Evolutionary conservation across 2,329 filamentous ascomycete species (phyloP), one percentile per base, ranked within the genome.

Genomic region (Cytospora piceicola): DNA sequence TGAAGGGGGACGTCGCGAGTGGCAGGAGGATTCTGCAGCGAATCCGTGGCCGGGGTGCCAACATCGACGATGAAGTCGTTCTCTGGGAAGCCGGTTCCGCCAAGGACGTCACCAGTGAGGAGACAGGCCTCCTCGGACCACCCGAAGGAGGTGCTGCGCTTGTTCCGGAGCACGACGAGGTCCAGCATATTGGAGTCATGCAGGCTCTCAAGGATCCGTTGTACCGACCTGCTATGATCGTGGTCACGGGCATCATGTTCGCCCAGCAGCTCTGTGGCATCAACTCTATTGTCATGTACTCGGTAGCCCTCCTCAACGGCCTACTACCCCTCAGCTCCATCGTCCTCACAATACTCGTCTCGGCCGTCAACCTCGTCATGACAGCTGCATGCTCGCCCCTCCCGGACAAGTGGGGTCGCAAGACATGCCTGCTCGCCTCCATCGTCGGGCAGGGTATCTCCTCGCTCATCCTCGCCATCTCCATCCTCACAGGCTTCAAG

Each of bases 201-300:
- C 77, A 88, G 66, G 91, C 94, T 12, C 76, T 93, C 49, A 83
- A 80, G 29, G 86, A 94, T 71, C 83, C 88, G 0, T 79, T 86
- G 11, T 91, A 91, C 72, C 85, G 89, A 3, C 89, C 88, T 0
- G 90, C 90, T 61, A 89, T 96, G 62, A 83, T 95, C 67, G 93
- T 94, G 5, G 92, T 96, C 4, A 85, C 96, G 15, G 93, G 92
- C 0, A 89, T 96, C 71, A 97, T 98, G 94, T 84, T 94, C 66
- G 90, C 92, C 0, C 95, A 98, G 76, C 95, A 99, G 76, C 83
- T 97, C 46, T 94, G 91, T 66, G 94, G 93, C 56, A 94, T 98
- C 80, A 98, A 99, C 84, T 94, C 91, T 66, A 94, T 98, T 74
- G 91, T 98, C 78, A 97, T 99, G 94, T 99, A 99, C 78, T 96